Evolutionary conservation across 2,329 filamentous ascomycete genomes (phyloP).

Genomic region (Aschersonia sp.): DNA sequence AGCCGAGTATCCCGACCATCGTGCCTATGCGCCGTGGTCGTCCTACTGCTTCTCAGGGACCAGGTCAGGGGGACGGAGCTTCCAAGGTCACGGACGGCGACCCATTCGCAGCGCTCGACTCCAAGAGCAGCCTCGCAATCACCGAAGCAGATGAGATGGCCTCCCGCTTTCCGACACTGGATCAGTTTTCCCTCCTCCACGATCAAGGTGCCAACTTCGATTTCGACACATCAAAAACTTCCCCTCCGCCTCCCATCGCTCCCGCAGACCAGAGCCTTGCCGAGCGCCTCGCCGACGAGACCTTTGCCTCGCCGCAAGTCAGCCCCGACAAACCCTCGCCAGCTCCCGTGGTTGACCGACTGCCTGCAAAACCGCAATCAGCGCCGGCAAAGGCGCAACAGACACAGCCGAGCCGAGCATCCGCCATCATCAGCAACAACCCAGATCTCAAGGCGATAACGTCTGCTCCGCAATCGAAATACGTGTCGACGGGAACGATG

Average conservation of each 20-base stretch:
- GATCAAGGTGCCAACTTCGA: slow-evolving; percentile 75
- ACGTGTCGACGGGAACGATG: slow-evolving; percentile 61
- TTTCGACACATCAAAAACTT: slow-evolving; percentile 46
- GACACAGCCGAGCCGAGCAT: slow-evolving; percentile 41
- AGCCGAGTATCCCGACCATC: slow-evolving; percentile 70
- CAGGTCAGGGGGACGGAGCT: slow-evolving; percentile 37
- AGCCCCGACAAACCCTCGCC: slow-evolving; percentile 8
- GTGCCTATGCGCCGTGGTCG: slow-evolving; percentile 88
- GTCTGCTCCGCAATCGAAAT: slow-evolving; percentile 23
- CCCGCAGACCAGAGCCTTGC: slow-evolving; percentile 50
- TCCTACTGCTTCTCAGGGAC: slow-evolving; percentile 23
- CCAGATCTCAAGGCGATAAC: slow-evolving; percentile 46
- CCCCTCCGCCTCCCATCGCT: slow-evolving; percentile 32
- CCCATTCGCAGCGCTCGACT: slow-evolving; percentile 82
- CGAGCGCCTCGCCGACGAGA: slow-evolving; percentile 70
- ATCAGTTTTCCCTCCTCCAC: slow-evolving; percentile 83
- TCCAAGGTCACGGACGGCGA: slow-evolving; percentile 57
- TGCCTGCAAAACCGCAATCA: slow-evolving; percentile 20
- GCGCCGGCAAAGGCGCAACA: slow-evolving; percentile 16
- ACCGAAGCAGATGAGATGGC: slow-evolving; percentile 63
- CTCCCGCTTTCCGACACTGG: slow-evolving; percentile 72
- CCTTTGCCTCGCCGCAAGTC: slow-evolving; percentile 43
- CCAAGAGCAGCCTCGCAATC: slow-evolving; percentile 29
- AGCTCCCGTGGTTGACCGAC: slow-evolving; percentile 16
- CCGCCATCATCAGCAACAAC: slow-evolving; percentile 47